Conservation (phyloP, 2,329 filamentous ascomycete genomes). For the Neopestalotiopsis clavispora region DNA sequence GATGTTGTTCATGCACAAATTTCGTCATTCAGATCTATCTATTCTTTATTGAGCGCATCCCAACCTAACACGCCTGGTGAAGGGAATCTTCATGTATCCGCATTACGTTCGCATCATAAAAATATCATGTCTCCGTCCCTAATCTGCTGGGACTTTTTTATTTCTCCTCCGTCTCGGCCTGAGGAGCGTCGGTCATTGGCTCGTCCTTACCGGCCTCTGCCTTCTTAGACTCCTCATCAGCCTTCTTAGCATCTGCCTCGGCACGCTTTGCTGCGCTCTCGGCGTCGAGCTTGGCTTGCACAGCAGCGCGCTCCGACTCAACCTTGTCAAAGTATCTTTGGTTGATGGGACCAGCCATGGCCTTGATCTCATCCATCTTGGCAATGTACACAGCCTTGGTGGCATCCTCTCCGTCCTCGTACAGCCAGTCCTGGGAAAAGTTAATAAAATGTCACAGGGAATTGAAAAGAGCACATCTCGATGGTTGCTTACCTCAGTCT, state of each 20-base stretch:
- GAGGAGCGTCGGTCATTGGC: conserved; percentile 65
- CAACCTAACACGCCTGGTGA: conserved; percentile 16
- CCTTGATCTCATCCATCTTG: conserved; percentile 95
- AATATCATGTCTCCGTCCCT: not conserved
- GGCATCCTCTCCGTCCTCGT: conserved; percentile 94
- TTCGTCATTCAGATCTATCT: conserved; percentile 20
- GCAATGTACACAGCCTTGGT: conserved; percentile 91
- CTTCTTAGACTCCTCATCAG: conserved; percentile 59
- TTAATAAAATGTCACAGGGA: not conserved
- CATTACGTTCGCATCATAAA: conserved; percentile 15
- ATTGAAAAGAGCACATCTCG: not conserved
- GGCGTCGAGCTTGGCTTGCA: conserved; percentile 78
- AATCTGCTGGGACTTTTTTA: not conserved
- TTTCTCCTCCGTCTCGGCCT: conserved; percentile 53
- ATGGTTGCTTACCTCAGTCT: conserved; percentile 74
- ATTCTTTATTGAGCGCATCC: conserved; percentile 20
- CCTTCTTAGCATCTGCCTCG: conserved; percentile 77
- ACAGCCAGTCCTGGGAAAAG: conserved; percentile 86
- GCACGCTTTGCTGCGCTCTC: conserved; percentile 72
- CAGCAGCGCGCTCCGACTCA: conserved; percentile 81
- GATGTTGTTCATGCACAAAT: not conserved
- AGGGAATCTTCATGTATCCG: conserved; percentile 15
- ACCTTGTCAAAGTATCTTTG: conserved; percentile 96
- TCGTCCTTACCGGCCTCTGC: conserved; percentile 57
- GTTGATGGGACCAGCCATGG: conserved; percentile 86